These are phyloP conservation scores for Cenchrus fungigraminus DNA, from an alignment of 176 grass and related monocot genomes.

Conservation along the genomic window DNA sequence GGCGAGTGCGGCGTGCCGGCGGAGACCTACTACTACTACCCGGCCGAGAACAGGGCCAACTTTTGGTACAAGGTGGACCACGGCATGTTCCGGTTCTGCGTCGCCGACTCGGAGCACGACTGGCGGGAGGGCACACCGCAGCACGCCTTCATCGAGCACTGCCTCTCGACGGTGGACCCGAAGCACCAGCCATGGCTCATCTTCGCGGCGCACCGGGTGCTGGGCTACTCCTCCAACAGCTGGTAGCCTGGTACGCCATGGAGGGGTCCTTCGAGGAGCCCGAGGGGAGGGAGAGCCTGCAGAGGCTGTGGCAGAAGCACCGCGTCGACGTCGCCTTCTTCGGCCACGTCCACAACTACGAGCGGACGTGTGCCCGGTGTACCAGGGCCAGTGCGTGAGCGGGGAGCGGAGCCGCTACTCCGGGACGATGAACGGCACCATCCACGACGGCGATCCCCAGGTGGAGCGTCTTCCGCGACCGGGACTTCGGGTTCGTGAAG, in stretches of 20 bases:
- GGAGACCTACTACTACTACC: conserved; percentile 81
- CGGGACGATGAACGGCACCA: conserved; percentile 77
- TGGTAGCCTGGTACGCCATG: conserved; percentile 53
- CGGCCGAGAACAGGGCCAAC: conserved; percentile 76
- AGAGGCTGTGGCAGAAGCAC: conserved; percentile 80
- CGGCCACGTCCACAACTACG: conserved; percentile 91
- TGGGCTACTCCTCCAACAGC: conserved; percentile 74
- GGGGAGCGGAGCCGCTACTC: conserved; percentile 55
- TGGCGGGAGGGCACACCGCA: conserved; percentile 76
- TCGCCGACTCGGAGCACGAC: conserved; percentile 90
- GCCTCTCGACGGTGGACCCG: conserved; percentile 80
- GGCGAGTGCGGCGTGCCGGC: conserved; percentile 87
- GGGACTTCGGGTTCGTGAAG: conserved; percentile 73
- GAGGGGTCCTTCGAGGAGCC: conserved; percentile 86
- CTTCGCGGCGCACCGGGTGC: conserved; percentile 78
- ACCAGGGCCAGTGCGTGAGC: conserved; percentile 53
- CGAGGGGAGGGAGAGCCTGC: conserved; percentile 77
- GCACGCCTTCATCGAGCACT: conserved; percentile 74
- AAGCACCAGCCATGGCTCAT: conserved; percentile 92
- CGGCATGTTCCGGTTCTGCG: conserved; percentile 88
- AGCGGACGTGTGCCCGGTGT: conserved; percentile 77
- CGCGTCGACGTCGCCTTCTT: conserved; percentile 82
- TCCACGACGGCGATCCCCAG: conserved; percentile 52
- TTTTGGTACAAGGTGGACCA: conserved; percentile 95
- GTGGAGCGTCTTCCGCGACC: conserved; percentile 81